Conservation (phyloP, 2,329 filamentous ascomycete species). For the Colletotrichum tropicicola region DNA sequence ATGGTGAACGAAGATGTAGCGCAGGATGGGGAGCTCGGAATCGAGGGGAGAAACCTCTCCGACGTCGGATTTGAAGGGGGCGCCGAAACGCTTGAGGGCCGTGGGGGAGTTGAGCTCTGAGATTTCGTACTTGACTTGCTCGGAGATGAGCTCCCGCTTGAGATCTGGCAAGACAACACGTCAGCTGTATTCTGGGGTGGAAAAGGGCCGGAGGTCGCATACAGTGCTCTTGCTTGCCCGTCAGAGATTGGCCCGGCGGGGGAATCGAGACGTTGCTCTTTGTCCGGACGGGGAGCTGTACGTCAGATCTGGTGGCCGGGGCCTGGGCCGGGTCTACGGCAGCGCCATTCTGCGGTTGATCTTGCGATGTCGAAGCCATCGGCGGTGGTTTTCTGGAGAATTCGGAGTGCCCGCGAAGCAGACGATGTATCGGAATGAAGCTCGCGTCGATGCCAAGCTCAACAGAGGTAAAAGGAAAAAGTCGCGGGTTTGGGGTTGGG, state of each 20-base stretch:
- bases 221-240: conserved; percentile 99
- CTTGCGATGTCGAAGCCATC: conserved; percentile 30
- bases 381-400: neutral
- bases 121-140: conserved; percentile 92
- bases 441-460: too few species aligned
- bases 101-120: conserved; percentile 93
- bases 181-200: neutral
- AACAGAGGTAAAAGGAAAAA: too few species aligned
- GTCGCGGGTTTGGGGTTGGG: neutral
- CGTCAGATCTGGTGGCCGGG: conserved; percentile 7
- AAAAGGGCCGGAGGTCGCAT: conserved; percentile 42
- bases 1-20: conserved; percentile 98
- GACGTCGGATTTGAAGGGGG: conserved; percentile 90
- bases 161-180: conserved; percentile 68
- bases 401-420: neutral
- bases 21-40: conserved; percentile 90
- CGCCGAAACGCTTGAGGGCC: conserved; percentile 92
- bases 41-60: conserved; percentile 94
- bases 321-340: conserved; percentile 22
- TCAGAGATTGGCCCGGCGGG: conserved; percentile 66
- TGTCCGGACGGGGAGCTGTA: conserved; percentile 34
- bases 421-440: too few species aligned
- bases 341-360: conserved; percentile 29
- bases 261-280: conserved; percentile 40
- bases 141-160: conserved; percentile 91